These are phyloP conservation scores for Oryza meyeriana DNA, from an alignment of 176 grass and related monocot genomes.

Conservation along the genomic window DNA sequence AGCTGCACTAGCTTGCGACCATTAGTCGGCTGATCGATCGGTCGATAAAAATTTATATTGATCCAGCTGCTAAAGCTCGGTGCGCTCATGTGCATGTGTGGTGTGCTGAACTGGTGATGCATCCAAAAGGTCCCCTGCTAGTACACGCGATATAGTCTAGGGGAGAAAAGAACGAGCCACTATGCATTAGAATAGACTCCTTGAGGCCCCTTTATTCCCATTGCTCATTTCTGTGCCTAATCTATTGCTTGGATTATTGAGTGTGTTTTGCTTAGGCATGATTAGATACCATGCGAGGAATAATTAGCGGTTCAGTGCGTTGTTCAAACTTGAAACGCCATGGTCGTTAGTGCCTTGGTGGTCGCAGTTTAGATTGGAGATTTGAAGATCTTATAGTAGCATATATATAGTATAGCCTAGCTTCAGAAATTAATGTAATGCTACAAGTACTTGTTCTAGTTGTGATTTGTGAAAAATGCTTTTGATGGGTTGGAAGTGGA, in stretches of 20 bases:
- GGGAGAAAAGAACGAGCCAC: slow-evolving; percentile 12
- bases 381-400: slow-evolving; percentile 18
- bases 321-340: slow-evolving; percentile 44
- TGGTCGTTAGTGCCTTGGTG: slow-evolving; percentile 26
- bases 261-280: slow-evolving; percentile 19
- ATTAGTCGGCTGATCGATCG: neutral
- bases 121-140: slow-evolving; percentile 30
- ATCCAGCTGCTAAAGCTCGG: slow-evolving; percentile 21
- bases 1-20: slow-evolving; percentile 22
- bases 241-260: slow-evolving; percentile 21
- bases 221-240: slow-evolving; percentile 22
- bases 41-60: slow-evolving; percentile 7
- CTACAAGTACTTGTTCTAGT: neutral
- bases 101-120: slow-evolving; percentile 12
- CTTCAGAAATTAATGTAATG: neutral
- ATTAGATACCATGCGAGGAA: slow-evolving; percentile 45
- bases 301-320: slow-evolving; percentile 39
- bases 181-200: slow-evolving; percentile 42
- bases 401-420: slow-evolving; percentile 10
- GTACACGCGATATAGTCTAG: slow-evolving; percentile 33
- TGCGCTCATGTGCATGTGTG: slow-evolving; percentile 34
- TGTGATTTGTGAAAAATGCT: neutral
- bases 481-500: neutral
- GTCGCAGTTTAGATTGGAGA: slow-evolving; percentile 4
- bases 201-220: slow-evolving; percentile 44